Conservation (phyloP, 2,329 filamentous ascomycete genomes). For the Ilyonectria robusta region DNA sequence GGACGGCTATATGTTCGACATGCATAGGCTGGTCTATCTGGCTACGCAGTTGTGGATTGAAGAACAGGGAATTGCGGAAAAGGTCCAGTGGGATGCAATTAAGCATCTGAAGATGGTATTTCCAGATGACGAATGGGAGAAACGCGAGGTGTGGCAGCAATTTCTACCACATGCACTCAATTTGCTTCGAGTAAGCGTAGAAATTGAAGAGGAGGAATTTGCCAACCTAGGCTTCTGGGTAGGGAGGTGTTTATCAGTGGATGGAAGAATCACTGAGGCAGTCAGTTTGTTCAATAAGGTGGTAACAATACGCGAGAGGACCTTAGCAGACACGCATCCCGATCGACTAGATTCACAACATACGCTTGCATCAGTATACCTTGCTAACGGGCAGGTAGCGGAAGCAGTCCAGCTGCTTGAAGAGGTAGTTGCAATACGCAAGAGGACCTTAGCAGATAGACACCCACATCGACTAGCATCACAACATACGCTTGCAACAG, state of each 20-base stretch:
- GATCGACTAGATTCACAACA: neutral
- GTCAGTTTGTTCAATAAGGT: neutral
- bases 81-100: slow-evolving; percentile 37
- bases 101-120: slow-evolving; percentile 32
- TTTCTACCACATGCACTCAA: slow-evolving; percentile 13
- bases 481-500: neutral
- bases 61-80: neutral
- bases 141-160: neutral
- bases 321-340: neutral
- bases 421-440: neutral
- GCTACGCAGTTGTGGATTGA: neutral
- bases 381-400: neutral
- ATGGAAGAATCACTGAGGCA: neutral
- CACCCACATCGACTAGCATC: neutral
- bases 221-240: neutral
- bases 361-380: neutral
- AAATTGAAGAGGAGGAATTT: too few relatives aligned
- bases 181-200: neutral
- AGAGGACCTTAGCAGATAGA: neutral
- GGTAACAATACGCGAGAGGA: neutral
- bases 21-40: slow-evolving; percentile 36
- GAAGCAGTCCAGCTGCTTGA: neutral
- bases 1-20: slow-evolving; percentile 2
- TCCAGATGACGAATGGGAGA: slow-evolving; percentile 10
- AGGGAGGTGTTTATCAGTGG: neutral